Percentiles rank a stretch among this genome's conserved stretches.
These are phyloP conservation scores for Lactarius pseudohatsudake DNA, from an alignment of 768 basidiomycete genomes.

Conservation along the genomic window DNA sequence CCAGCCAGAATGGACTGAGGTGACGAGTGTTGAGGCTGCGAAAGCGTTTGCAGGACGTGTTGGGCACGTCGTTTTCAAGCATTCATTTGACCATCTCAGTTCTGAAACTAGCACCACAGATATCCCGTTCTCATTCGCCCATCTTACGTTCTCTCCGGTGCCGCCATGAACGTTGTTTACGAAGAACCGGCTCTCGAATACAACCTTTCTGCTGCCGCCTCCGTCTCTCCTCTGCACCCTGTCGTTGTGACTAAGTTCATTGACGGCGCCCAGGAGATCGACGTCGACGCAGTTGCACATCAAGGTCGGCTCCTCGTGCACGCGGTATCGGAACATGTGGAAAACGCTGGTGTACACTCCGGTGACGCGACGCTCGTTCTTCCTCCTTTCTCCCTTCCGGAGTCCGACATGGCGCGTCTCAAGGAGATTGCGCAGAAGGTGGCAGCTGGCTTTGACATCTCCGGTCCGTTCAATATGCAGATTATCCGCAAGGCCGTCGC, in stretches of 20 bases:
- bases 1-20: slow-evolving; percentile 96
- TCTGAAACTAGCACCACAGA: slow-evolving; percentile 40
- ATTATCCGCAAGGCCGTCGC: slow-evolving; percentile 80
- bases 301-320: slow-evolving; percentile 90
- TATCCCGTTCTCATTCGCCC: slow-evolving; percentile 98
- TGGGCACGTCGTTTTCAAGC: slow-evolving; percentile 46
- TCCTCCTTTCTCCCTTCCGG: slow-evolving; percentile 82
- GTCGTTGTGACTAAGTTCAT: slow-evolving; percentile 99
- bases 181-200: slow-evolving; percentile 88
- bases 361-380: slow-evolving; percentile 98
- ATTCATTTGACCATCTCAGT: background rate
- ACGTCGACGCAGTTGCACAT: slow-evolving; percentile 95
- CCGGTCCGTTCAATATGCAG: slow-evolving; percentile 99
- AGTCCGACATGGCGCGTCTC: slow-evolving; percentile 77
- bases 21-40: slow-evolving; percentile 82
- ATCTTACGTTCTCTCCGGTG: slow-evolving; percentile 97
- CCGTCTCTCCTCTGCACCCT: slow-evolving; percentile 94
- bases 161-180: slow-evolving; percentile 98
- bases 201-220: slow-evolving; percentile 94
- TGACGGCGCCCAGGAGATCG: slow-evolving; percentile 95
- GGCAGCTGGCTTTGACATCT: slow-evolving; percentile 91
- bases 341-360: slow-evolving; percentile 98
- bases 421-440: slow-evolving; percentile 96
- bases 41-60: slow-evolving; percentile 89
- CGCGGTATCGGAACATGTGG: slow-evolving; percentile 97